Conservation (phyloP, 1,284 basidiomycete genomes). For the Boletus holoroseus region DNA sequence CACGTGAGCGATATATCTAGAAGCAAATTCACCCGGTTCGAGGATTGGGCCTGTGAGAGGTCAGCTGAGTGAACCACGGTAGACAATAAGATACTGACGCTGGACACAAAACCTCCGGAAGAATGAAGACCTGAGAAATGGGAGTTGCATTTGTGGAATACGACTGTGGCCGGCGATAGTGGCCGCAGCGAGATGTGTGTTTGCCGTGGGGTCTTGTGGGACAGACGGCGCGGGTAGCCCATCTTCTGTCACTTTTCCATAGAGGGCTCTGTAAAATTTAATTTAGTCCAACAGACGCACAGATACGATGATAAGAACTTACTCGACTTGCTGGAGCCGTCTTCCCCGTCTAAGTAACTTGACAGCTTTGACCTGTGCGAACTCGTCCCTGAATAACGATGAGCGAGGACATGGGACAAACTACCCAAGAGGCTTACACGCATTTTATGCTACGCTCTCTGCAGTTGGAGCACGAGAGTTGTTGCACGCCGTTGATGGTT, state of each 20-base stretch:
- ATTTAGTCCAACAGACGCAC: slow-evolving; percentile 2
- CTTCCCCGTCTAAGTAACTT: slow-evolving; percentile 79
- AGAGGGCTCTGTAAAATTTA: slow-evolving; percentile 45
- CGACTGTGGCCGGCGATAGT: slow-evolving; percentile 28
- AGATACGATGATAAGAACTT: slow-evolving; percentile 24
- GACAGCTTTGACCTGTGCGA: slow-evolving; percentile 80
- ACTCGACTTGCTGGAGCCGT: slow-evolving; percentile 80
- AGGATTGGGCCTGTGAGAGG: slow-evolving; percentile 56
- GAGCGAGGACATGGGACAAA: slow-evolving; percentile 3
- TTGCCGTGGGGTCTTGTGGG: slow-evolving; percentile 30
- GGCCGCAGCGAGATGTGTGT: slow-evolving; percentile 27
- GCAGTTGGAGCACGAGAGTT: slow-evolving; percentile 78
- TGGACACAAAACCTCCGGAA: slow-evolving; percentile 78
- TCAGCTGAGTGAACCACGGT: neutral
- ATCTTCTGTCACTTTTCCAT: slow-evolving; percentile 51
- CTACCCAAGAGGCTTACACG: slow-evolving; percentile 52
- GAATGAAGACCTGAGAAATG: slow-evolving; percentile 80
- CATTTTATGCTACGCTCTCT: slow-evolving; percentile 81
- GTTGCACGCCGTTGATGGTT: slow-evolving; percentile 38
- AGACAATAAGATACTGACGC: slow-evolving; percentile 45
- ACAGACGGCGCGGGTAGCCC: slow-evolving; percentile 32
- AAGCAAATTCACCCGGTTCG: slow-evolving; percentile 68
- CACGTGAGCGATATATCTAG: slow-evolving; percentile 57
- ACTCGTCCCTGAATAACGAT: slow-evolving; percentile 62
- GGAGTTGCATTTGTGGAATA: slow-evolving; percentile 66